Conservation (phyloP, 2,329 filamentous ascomycete species). For the Fusarium subglutinans region DNA sequence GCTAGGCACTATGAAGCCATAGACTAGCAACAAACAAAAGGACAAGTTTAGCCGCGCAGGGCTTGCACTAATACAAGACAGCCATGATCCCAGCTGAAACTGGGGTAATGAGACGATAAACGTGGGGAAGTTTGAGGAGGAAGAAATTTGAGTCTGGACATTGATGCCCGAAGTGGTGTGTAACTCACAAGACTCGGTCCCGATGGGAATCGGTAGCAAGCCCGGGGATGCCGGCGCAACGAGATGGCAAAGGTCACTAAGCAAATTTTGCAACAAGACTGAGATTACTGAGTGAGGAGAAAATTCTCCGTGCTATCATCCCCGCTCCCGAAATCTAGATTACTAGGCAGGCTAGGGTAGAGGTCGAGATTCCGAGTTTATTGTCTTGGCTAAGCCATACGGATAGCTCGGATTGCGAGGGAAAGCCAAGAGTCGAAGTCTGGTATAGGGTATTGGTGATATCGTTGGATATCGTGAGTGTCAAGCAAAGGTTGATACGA, state of each 20-base stretch:
- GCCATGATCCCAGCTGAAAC: slow-evolving; percentile 6
- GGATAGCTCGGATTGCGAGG: slow-evolving; percentile 3
- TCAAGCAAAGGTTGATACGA: neutral
- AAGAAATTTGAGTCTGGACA: slow-evolving; percentile 10
- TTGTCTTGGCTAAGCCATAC: neutral
- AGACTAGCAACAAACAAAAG: neutral
- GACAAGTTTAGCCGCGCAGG: slow-evolving; percentile 7
- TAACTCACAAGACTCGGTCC: neutral
- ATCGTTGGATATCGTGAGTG: slow-evolving; percentile 1
- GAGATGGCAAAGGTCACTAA: neutral
- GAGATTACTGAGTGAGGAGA: neutral
- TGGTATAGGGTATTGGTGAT: neutral
- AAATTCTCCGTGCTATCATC: slow-evolving; percentile 19
- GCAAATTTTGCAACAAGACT: neutral
- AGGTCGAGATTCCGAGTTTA: neutral
- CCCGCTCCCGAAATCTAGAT: slow-evolving; percentile 36
- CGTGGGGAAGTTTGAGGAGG: slow-evolving; percentile 12
- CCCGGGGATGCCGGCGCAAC: neutral
- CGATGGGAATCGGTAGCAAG: neutral
- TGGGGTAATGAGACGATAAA: slow-evolving; percentile 17
- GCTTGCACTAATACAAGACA: slow-evolving; percentile 12
- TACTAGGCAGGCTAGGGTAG: neutral
- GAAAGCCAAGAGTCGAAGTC: neutral
- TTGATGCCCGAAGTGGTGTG: slow-evolving; percentile 27
- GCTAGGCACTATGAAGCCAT: neutral